These are phyloP conservation scores for Marasmius fiardii DNA, from an alignment of 1,284 basidiomycete species.

Conservation along the genomic window DNA sequence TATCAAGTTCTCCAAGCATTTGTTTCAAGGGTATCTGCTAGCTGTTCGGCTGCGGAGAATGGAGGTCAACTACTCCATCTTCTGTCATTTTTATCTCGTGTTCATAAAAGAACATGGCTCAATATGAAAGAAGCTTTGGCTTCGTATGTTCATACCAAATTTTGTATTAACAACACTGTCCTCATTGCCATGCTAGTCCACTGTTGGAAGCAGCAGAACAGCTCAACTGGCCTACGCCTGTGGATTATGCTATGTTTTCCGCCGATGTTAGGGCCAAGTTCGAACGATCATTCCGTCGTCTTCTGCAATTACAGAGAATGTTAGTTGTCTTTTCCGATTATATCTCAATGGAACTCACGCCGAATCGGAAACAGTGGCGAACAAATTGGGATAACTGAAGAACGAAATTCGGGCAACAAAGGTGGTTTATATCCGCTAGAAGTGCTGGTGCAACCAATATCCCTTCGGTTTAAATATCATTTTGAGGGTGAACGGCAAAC, in stretches of 20 bases:
- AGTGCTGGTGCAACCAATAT: slow-evolving; percentile 82
- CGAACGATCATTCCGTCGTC: slow-evolving; percentile 69
- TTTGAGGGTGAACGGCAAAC: slow-evolving; percentile 88
- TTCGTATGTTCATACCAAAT: slow-evolving; percentile 36
- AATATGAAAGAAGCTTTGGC: slow-evolving; percentile 66
- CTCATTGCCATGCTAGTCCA: slow-evolving; percentile 36
- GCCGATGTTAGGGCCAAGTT: slow-evolving; percentile 58
- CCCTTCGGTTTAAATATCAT: slow-evolving; percentile 92
- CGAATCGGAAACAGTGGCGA: slow-evolving; percentile 39
- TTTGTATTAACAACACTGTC: background rate
- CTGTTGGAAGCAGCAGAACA: slow-evolving; percentile 66
- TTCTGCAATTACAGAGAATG: slow-evolving; percentile 78
- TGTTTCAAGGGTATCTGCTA: slow-evolving; percentile 41
- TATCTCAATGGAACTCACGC: slow-evolving; percentile 8
- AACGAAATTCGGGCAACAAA: slow-evolving; percentile 26
- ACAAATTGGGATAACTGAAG: slow-evolving; percentile 33
- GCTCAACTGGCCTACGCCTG: slow-evolving; percentile 77
- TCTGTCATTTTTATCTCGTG: slow-evolving; percentile 50
- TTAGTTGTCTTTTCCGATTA: slow-evolving; percentile 34
- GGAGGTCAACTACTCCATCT: slow-evolving; percentile 51
- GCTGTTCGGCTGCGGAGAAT: slow-evolving; percentile 45
- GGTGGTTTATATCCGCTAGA: slow-evolving; percentile 77
- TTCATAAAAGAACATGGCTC: slow-evolving; percentile 70
- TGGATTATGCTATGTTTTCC: slow-evolving; percentile 56
- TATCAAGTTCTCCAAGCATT: slow-evolving; percentile 65